Conservation (phyloP, 768 basidiomycete species). For the Goffeauzyma gilvescens region DNA sequence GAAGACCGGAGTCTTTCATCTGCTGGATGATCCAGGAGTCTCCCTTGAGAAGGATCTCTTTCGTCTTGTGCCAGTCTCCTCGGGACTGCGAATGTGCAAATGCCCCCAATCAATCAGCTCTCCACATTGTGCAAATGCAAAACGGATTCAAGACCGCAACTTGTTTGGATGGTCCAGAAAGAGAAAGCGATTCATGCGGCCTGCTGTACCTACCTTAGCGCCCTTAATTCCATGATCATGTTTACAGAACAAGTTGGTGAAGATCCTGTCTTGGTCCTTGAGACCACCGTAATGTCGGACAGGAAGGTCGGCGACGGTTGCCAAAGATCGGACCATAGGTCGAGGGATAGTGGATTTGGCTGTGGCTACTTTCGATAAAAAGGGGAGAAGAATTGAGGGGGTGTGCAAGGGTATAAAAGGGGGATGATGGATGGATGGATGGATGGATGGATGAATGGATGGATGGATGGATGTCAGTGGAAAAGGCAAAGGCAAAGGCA, state of each 20-base stretch:
- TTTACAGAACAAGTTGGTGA: slow-evolving; percentile 70
- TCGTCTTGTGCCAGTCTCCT: slow-evolving; percentile 96
- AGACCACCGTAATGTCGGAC: slow-evolving; percentile 81
- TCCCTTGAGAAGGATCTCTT: slow-evolving; percentile 85
- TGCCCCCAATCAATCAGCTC: too few relatives aligned
- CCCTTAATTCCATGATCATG: slow-evolving; percentile 90
- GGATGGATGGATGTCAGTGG: too few relatives aligned
- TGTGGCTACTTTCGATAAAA: too few relatives aligned
- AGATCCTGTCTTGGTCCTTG: slow-evolving; percentile 49
- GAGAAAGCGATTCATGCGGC: not conserved
- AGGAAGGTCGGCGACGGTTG: slow-evolving; percentile 40
- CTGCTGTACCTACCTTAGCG: slow-evolving; percentile 56
- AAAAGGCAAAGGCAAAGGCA: too few relatives aligned
- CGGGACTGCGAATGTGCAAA: slow-evolving; percentile 34
- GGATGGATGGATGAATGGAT: not conserved
- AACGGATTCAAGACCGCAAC: too few relatives aligned
- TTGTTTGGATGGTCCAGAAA: too few relatives aligned
- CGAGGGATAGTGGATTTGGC: not conserved
- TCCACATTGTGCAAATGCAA: too few relatives aligned
- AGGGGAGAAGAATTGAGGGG: too few relatives aligned
- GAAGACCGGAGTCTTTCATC: slow-evolving; percentile 85
- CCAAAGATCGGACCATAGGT: slow-evolving; percentile 22
- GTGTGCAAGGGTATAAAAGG: slow-evolving; percentile 1
- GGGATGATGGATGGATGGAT: not conserved
- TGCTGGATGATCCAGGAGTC: slow-evolving; percentile 93